Conservation (phyloP, 352 stramenopile genomes). For the Phytophthora kernoviae region DNA sequence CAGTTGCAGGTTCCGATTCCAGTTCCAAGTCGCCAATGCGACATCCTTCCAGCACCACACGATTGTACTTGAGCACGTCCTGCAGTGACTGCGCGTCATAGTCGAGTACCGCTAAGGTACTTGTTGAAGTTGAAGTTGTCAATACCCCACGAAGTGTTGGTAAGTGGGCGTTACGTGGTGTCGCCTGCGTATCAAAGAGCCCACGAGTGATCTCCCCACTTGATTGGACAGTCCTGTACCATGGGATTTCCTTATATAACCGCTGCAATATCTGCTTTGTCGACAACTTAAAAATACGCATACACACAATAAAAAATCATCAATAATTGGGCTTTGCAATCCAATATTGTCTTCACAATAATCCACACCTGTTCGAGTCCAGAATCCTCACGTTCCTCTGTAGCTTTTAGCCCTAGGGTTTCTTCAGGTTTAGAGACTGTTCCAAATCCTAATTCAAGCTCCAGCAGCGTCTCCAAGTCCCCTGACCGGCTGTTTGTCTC, state of each 20-base stretch:
- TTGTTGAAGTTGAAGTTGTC: constrained; percentile 18
- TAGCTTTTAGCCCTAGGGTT: neutral
- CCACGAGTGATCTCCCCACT: constrained; percentile 12
- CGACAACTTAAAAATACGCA: no score
- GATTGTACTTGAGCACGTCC: constrained; percentile 79
- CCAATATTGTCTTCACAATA: neutral
- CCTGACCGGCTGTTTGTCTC: neutral
- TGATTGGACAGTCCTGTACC: constrained; percentile 29
- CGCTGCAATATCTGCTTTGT: constrained; percentile 38
- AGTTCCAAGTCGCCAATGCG: constrained; percentile 21
- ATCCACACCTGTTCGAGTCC: constrained; percentile 27
- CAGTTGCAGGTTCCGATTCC: constrained; percentile 11
- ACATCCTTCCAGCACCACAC: constrained; percentile 47
- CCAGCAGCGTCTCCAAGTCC: constrained; percentile 48
- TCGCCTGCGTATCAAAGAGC: constrained; percentile 36
- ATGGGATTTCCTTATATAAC: constrained; percentile 60
- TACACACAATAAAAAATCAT: constrained; percentile 9
- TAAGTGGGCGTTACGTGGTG: constrained; percentile 32
- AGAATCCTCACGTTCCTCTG: constrained; percentile 3
- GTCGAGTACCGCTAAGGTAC: constrained; percentile 61
- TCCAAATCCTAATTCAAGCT: constrained; percentile 41
- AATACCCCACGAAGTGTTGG: constrained; percentile 46
- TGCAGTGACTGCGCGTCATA: constrained; percentile 71
- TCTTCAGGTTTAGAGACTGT: neutral
- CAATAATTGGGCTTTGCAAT: constrained; percentile 6